Evolutionary conservation across 1,284 basidiomycete species (phyloP).

Genomic region (Coniferiporia sulphurascens): DNA sequence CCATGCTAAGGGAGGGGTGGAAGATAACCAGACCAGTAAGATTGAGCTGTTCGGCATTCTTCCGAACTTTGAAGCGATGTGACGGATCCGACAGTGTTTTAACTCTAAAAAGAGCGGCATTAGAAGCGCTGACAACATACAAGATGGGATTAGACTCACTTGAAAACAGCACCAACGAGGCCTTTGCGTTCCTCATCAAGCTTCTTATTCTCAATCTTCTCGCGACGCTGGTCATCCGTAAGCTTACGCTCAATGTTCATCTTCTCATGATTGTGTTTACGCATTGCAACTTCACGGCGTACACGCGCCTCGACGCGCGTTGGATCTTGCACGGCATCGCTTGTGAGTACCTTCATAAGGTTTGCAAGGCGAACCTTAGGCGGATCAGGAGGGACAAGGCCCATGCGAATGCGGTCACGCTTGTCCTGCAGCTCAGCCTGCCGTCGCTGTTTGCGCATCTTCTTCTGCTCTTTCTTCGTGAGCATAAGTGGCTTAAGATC

Average conservation of each 20-base stretch:
- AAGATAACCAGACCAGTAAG: slow-evolving; percentile 89
- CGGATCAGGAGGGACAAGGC: slow-evolving; percentile 89
- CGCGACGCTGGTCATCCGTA: slow-evolving; percentile 82
- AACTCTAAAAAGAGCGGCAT: slow-evolving; percentile 47
- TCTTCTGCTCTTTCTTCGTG: slow-evolving; percentile 96
- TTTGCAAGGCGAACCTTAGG: slow-evolving; percentile 97
- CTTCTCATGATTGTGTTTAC: slow-evolving; percentile 87
- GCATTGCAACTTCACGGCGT: slow-evolving; percentile 85
- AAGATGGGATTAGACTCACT: slow-evolving; percentile 50
- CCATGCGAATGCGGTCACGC: slow-evolving; percentile 94
- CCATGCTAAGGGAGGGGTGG: slow-evolving; percentile 82
- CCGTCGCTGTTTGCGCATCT: slow-evolving; percentile 87
- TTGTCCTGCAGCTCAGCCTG: slow-evolving; percentile 93
- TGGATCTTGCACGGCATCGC: slow-evolving; percentile 94
- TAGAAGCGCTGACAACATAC: slow-evolving; percentile 6
- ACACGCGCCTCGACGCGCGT: slow-evolving; percentile 97
- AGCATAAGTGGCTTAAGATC: slow-evolving; percentile 81
- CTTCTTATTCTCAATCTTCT: slow-evolving; percentile 84
- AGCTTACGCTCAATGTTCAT: slow-evolving; percentile 90
- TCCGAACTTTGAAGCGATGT: slow-evolving; percentile 94
- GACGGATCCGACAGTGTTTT: slow-evolving; percentile 87
- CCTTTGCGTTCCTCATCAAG: slow-evolving; percentile 85
- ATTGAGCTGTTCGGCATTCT: slow-evolving; percentile 89
- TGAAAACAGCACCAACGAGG: slow-evolving; percentile 83
- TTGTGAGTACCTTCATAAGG: slow-evolving; percentile 96